Evolutionary conservation across 2,329 filamentous ascomycete species (phyloP), one percentile per base, ranked within the genome.

Genomic region (Magnaporthiopsis incrustans): DNA sequence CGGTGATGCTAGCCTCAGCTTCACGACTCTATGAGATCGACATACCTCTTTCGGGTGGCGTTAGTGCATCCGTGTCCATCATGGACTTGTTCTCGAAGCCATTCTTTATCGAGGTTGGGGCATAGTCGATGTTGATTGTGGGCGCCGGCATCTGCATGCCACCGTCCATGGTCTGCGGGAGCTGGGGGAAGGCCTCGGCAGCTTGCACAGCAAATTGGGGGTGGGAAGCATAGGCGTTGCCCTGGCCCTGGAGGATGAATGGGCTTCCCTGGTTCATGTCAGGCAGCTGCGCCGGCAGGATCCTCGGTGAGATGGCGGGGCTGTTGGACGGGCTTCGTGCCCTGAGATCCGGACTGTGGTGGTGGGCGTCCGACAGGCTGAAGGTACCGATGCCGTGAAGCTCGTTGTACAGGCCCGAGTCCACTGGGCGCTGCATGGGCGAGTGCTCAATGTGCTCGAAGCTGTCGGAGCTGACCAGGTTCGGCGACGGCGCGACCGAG

Each of bases 41-140:
- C 76, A 71, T 80, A 87, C 85, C 84, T 82, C 85, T 77, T 11
- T 91, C 85, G 15, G 94, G 94, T 0, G 93, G 93, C 62, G 89
- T 95, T 67, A 97, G 78, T 4, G 92, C 92, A 73, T 96, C 91
- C 67, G 88, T 83, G 68, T 91, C 86, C 68, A 87, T 79, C n/a
- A 81, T 81, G 35, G 82, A 77, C 71, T 90, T 91, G 26, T 83
- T 80, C 33, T 85, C 83, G 67, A 89, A 89, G 69, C 81, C 86
- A 63, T 81, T 84, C 70, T 85, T 85, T 65, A 84, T 79, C 63
- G 89, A 85, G 11, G 88, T 88, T 30, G 93, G 93, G 22, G 92
- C 93, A 74, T 91, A 92, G 73, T 97, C 91, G 70, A 97, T 95
- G 72, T 95, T 96, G 76, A 97, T 97, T 62, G 93, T 91, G 0